These are phyloP conservation scores for Cutaneotrichosporon curvatum DNA, from an alignment of 1,284 basidiomycete genomes.

Conservation along the genomic window DNA sequence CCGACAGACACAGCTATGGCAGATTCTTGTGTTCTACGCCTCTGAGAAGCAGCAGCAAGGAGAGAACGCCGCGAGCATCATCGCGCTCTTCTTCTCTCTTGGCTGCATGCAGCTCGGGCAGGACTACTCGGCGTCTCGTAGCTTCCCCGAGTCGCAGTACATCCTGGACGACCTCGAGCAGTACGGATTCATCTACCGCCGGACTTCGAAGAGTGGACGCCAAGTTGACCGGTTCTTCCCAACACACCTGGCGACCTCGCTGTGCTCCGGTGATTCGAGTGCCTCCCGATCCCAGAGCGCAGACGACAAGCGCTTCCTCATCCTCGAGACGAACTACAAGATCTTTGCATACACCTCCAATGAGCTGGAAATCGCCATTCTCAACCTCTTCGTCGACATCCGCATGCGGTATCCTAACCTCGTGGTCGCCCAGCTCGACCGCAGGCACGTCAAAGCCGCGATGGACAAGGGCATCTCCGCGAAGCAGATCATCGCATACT, in stretches of 20 bases:
- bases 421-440: conserved; percentile 87
- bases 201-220: conserved; percentile 2
- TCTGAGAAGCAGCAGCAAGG: conserved; percentile 58
- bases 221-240: conserved; percentile 69
- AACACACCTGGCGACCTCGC: conserved; percentile 89
- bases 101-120: conserved; percentile 88
- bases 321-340: conserved; percentile 97
- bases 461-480: conserved; percentile 92
- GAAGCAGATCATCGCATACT: conserved; percentile 93
- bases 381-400: conserved; percentile 88
- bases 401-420: conserved; percentile 94
- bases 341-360: conserved; percentile 97
- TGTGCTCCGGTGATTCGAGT: conserved; percentile 57
- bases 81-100: conserved; percentile 91
- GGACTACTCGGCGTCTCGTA: conserved; percentile 81
- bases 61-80: conserved; percentile 88
- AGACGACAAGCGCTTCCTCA: conserved; percentile 74
- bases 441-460: conserved; percentile 90
- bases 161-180: conserved; percentile 78
- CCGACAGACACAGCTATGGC: conserved; percentile 97
- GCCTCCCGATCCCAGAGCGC: conserved; percentile 52
- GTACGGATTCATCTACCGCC: conserved; percentile 85
- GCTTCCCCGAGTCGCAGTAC: conserved; percentile 68
- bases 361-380: conserved; percentile 88
- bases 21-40: conserved; percentile 78